These are phyloP conservation scores for Colletotrichum costaricense DNA, from an alignment of 2,329 filamentous ascomycete genomes.

Conservation along the genomic window DNA sequence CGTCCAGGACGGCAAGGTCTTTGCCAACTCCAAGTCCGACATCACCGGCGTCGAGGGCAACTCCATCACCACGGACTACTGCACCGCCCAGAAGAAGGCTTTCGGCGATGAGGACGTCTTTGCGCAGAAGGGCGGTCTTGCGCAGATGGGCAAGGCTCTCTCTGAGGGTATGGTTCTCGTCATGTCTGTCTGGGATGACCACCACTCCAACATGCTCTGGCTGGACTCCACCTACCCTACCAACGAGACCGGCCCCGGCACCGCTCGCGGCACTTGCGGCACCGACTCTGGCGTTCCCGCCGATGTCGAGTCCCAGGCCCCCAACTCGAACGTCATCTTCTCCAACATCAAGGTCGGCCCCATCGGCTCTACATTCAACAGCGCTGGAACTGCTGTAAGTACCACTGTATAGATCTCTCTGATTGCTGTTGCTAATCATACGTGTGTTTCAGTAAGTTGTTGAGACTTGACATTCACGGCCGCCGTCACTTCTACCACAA, in stretches of 20 bases:
- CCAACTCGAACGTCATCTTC: slow-evolving; percentile 64
- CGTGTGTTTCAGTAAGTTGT: not conserved
- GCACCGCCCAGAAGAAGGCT: slow-evolving; percentile 66
- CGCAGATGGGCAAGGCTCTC: slow-evolving; percentile 63
- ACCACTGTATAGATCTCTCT: too few relatives aligned
- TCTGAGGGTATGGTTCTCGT: slow-evolving; percentile 58
- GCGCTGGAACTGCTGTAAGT: slow-evolving; percentile 23
- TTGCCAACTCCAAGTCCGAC: slow-evolving; percentile 62
- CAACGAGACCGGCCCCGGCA: slow-evolving; percentile 56
- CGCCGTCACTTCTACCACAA: too few relatives aligned
- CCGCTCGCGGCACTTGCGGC: slow-evolving; percentile 65
- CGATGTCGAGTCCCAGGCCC: slow-evolving; percentile 57
- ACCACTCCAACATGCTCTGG: slow-evolving; percentile 79
- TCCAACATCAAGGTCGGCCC: slow-evolving; percentile 63
- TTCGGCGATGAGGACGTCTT: slow-evolving; percentile 69
- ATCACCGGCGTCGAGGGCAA: slow-evolving; percentile 53
- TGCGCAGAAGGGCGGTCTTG: slow-evolving; percentile 65
- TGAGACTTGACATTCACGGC: not conserved
- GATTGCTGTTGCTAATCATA: not conserved
- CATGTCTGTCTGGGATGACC: slow-evolving; percentile 71
- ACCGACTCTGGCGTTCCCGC: slow-evolving; percentile 62
- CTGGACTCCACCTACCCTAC: slow-evolving; percentile 75
- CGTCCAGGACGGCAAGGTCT: slow-evolving; percentile 70
- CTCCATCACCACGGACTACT: slow-evolving; percentile 68
- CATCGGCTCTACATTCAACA: slow-evolving; percentile 63